A percentile compares a stretch with the other conserved stretches of the same genome.
phyloP scores from a whole-genome alignment of 1,284 basidiomycete genomes.

The Anthracocystis walkeri region DNA sequence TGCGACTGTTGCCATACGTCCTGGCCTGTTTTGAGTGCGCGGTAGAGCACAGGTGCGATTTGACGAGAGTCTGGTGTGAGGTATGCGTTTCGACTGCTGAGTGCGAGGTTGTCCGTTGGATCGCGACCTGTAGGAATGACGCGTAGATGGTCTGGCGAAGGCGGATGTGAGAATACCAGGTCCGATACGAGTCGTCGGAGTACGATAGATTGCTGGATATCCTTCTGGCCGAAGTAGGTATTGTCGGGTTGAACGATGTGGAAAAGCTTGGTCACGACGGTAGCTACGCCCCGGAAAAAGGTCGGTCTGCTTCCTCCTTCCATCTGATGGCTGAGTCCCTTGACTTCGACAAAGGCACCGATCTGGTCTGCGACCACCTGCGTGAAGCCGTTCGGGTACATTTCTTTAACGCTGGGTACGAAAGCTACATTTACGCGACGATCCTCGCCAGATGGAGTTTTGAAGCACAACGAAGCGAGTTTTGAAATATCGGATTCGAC shows the following conservation, averaged over 20 bases:
- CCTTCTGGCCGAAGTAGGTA: conserved; percentile 97
- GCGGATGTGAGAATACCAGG: conserved; percentile 80
- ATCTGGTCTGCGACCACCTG: conserved; percentile 81
- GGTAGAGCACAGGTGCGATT: conserved; percentile 79
- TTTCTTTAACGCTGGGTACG: conserved; percentile 60
- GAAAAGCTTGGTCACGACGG: conserved; percentile 94
- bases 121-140: conserved; percentile 83
- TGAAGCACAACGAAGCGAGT: conserved; percentile 40
- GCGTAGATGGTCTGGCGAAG: conserved; percentile 76
- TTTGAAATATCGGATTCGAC: conserved; percentile 56
- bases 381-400: conserved; percentile 87
- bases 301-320: conserved; percentile 85
- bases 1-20: conserved; percentile 58
- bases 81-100: conserved; percentile 92
- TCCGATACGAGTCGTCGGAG: conserved; percentile 86
- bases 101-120: conserved; percentile 77
- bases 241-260: conserved; percentile 91
- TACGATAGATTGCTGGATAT: conserved; percentile 93
- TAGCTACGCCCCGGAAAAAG: conserved; percentile 96
- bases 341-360: conserved; percentile 91
- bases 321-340: conserved; percentile 85
- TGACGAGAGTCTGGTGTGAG: conserved; percentile 77
- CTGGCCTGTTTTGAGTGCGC: conserved; percentile 76
- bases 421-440: conserved; percentile 50
- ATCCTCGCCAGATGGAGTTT: neutral